Conservation (phyloP, 2,329 filamentous ascomycete species). For the Spiromastix sp. region DNA sequence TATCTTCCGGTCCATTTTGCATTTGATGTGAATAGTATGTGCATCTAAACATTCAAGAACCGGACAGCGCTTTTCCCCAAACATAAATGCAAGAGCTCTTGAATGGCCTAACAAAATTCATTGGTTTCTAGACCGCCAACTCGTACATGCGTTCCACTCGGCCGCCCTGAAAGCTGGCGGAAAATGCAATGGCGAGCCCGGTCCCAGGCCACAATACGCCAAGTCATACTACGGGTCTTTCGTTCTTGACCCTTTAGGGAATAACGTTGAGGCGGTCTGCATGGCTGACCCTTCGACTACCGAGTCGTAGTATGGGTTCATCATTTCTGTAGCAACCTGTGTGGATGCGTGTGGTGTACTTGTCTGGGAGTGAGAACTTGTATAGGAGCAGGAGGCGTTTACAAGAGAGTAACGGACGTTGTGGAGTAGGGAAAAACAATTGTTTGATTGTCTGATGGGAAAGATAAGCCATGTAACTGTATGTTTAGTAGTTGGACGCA, state of each 20-base stretch:
- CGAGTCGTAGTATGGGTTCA: no score
- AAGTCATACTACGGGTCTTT: constrained; percentile 43
- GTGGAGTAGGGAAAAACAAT: no score
- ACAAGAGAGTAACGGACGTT: no score
- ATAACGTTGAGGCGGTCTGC: constrained; percentile 42
- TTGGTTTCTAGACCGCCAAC: constrained; percentile 26
- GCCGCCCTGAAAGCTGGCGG: constrained; percentile 36
- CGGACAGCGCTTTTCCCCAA: no score
- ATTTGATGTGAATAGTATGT: constrained; percentile 17
- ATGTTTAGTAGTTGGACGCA: no score
- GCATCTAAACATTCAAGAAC: no score
- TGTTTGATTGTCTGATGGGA: no score
- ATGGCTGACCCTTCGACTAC: no score
- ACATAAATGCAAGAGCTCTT: no score
- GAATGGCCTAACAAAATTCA: no score
- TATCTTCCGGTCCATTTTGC: constrained; percentile 15
- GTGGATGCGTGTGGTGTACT: constrained; percentile 12
- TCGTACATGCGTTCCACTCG: constrained; percentile 38
- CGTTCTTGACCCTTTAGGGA: constrained; percentile 41
- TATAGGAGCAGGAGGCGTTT: constrained; percentile 11
- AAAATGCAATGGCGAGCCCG: constrained; percentile 41
- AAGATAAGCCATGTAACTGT: no score
- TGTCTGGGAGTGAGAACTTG: constrained; percentile 12
- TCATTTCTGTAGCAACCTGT: no score
- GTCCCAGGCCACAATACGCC: constrained; percentile 34